Evolutionary conservation across 352 stramenopile species (phyloP), one percentile per base, ranked within the genome.

Genomic region (Phytophthora capsici): DNA sequence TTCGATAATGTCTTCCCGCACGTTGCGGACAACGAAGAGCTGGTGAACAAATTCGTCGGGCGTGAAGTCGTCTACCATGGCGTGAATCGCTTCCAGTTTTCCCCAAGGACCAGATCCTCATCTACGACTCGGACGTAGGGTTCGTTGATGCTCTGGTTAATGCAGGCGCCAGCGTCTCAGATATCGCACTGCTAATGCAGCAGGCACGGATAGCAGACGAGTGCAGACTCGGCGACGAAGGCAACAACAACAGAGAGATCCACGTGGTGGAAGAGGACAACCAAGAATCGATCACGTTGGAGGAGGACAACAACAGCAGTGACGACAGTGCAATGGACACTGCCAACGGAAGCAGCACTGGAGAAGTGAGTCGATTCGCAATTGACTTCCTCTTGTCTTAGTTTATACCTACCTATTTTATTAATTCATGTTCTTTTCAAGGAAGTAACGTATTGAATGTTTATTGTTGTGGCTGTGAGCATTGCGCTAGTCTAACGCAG

Each of bases 1-100:
- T 79, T 92, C 38, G 54, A 77, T 16, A 25, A 84, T 32, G 59
- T 92, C 16, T 92, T 90, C 55, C 84, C 83, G 8, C 84, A 92
- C 28, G 73, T 78, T 22, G 65, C 67, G 1, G n/a, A 77, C 46
- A 79, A 90, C 50, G 67, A 84, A 43, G 69, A 74, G 49, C 72
- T 73, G 19, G 44, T 72, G 3, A 55, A 55, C 30, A 75, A 71
- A 36, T 73, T 88, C 22, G 48, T 88, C 4, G 83, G 82, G 10
- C 71, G 66, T 13, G 59, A 84, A 14, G 66, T 92, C 22, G 69
- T 69, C 9, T 89, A 89, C 40, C 59, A 63, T 1, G 71, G 72
- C 12, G 56, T 84, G 22, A 91, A 88, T 57, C 71, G 69, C 23
- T 82, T 89, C 55, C 57, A 85, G 19, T 91, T 89, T 46, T 72